phyloP scores from a whole-genome alignment of 2,329 filamentous ascomycete species.

The Fusarium musae region DNA sequence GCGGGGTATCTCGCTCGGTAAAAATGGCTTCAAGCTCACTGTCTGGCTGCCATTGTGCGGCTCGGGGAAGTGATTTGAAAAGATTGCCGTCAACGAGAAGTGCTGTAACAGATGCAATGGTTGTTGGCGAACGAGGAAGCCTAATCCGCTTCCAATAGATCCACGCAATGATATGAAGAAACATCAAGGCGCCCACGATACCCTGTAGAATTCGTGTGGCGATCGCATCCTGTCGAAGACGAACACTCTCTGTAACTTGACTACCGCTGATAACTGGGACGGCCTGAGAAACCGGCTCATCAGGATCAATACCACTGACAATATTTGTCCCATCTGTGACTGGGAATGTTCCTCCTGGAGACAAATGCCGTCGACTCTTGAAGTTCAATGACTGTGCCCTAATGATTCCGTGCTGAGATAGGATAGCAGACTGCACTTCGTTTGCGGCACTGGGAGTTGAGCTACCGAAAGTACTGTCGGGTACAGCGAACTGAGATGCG shows the following conservation, averaged over 20 bases:
- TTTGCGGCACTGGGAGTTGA: constrained; percentile 18
- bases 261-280: constrained; percentile 38
- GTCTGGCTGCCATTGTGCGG: constrained; percentile 41
- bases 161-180: constrained; percentile 46
- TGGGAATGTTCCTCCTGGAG: constrained; percentile 34
- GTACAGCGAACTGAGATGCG: constrained; percentile 48
- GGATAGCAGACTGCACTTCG: constrained; percentile 48
- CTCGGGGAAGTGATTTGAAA: constrained; percentile 40
- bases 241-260: constrained; percentile 24
- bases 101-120: constrained; percentile 52
- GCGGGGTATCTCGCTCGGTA: constrained; percentile 15
- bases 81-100: constrained; percentile 53
- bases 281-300: constrained; percentile 37
- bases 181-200: constrained; percentile 46
- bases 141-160: constrained; percentile 39
- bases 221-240: constrained; percentile 45
- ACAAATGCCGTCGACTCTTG: constrained; percentile 41
- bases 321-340: constrained; percentile 30
- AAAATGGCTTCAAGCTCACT: constrained; percentile 33
- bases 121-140: constrained; percentile 48
- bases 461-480: constrained; percentile 39
- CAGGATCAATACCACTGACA: constrained; percentile 38
- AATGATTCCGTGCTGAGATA: constrained; percentile 51
- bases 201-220: constrained; percentile 50
- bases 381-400: constrained; percentile 50